Percentiles rank a stretch among this genome's conserved stretches.
Conservation (phyloP, 108 stramenopile species). For the Stephanodiscus minutulus region DNA sequence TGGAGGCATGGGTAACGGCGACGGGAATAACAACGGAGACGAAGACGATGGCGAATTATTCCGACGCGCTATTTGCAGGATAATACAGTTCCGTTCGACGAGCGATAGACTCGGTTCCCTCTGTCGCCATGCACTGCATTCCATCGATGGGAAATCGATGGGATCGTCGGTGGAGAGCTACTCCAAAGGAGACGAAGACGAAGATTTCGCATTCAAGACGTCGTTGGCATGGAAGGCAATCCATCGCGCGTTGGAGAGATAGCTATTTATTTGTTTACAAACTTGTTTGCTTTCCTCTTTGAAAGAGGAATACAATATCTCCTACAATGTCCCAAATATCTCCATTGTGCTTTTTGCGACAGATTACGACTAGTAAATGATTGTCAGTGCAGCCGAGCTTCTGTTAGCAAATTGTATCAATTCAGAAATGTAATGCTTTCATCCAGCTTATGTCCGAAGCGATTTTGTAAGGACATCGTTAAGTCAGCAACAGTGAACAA, state of each 20-base stretch:
- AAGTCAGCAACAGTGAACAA: too few species aligned
- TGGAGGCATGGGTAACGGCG: not conserved
- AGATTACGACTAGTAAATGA: too few species aligned
- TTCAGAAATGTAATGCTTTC: too few species aligned
- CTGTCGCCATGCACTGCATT: not conserved
- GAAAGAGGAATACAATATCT: too few species aligned
- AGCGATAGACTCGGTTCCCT: conserved; percentile 21
- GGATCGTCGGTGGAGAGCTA: not conserved
- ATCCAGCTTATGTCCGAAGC: too few species aligned
- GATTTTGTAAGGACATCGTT: too few species aligned
- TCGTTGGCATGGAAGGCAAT: conserved; percentile 38
- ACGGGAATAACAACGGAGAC: not conserved
- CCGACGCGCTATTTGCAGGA: conserved; percentile 6
- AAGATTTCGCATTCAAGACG: conserved; percentile 16
- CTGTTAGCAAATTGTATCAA: too few species aligned
- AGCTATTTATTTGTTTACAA: too few species aligned
- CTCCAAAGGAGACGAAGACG: not conserved
- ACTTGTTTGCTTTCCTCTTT: too few species aligned
- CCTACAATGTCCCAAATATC: too few species aligned
- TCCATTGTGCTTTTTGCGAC: too few species aligned
- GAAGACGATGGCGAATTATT: conserved; percentile 7
- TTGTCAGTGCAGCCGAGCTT: too few species aligned
- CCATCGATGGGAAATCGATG: conserved; percentile 7
- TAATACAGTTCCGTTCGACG: conserved; percentile 29
- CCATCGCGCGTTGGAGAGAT: conserved; percentile 7